These are phyloP conservation scores for Pseudohyphozyma bogoriensis DNA, from an alignment of 768 basidiomycete genomes.

Conservation along the genomic window DNA sequence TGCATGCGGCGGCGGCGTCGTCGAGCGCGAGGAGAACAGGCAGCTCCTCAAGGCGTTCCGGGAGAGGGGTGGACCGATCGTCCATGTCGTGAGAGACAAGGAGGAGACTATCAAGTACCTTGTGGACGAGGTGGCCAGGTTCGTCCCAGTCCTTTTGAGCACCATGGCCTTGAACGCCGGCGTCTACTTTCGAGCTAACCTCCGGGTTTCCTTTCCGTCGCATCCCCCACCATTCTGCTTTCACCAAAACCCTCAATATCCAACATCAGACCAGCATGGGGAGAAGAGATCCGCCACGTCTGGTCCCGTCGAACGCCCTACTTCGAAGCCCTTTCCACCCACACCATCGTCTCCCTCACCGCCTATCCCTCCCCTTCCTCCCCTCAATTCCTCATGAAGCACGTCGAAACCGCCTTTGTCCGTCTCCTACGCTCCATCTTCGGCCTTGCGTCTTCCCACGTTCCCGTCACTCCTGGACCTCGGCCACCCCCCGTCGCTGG, in stretches of 20 bases:
- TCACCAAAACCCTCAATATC: too few relatives aligned
- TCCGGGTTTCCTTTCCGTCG: background rate
- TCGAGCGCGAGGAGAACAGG: slow-evolving; percentile 71
- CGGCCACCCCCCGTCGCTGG: slow-evolving; percentile 5
- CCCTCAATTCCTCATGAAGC: slow-evolving; percentile 29
- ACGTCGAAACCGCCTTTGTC: slow-evolving; percentile 30
- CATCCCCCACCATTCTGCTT: background rate
- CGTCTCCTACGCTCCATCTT: slow-evolving; percentile 28
- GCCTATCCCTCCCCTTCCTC: slow-evolving; percentile 20
- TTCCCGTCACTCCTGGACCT: slow-evolving; percentile 18
- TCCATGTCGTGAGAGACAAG: slow-evolving; percentile 64
- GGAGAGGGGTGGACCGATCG: slow-evolving; percentile 48
- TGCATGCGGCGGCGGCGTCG: slow-evolving; percentile 86
- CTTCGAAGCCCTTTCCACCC: slow-evolving; percentile 26
- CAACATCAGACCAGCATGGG: slow-evolving; percentile 17
- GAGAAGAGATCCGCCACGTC: slow-evolving; percentile 27
- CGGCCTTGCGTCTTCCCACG: slow-evolving; percentile 24
- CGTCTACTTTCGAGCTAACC: too few relatives aligned
- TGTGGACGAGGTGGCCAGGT: slow-evolving; percentile 26
- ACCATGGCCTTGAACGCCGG: too few relatives aligned
- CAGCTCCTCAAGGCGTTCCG: slow-evolving; percentile 56
- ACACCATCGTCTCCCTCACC: slow-evolving; percentile 30
- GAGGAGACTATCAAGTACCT: slow-evolving; percentile 30
- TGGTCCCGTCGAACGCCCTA: slow-evolving; percentile 26
- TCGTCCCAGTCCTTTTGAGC: background rate